Evolutionary conservation across 2,329 filamentous ascomycete species (phyloP).

Genomic region (Diaporthe ampelina): DNA sequence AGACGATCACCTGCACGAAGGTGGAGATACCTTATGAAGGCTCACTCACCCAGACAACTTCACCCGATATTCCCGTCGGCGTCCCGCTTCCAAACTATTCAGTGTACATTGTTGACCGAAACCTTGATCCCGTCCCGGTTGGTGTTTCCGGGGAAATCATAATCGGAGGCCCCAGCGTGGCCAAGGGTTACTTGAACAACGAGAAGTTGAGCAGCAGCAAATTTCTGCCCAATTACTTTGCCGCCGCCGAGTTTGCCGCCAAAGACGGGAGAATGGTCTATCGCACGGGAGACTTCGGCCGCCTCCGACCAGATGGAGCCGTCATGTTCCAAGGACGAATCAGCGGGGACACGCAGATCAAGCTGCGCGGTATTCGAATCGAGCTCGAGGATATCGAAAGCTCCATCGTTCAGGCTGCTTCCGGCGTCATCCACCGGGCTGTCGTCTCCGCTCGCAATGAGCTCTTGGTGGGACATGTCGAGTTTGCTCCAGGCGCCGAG

Average conservation of each 20-base stretch:
- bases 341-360: slow-evolving; percentile 59
- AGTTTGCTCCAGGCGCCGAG: neutral
- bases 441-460: slow-evolving; percentile 28
- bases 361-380: slow-evolving; percentile 51
- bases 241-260: slow-evolving; percentile 30
- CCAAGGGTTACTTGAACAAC: slow-evolving; percentile 54
- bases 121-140: slow-evolving; percentile 48
- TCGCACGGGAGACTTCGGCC: slow-evolving; percentile 57
- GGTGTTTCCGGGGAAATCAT: slow-evolving; percentile 57
- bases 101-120: slow-evolving; percentile 58
- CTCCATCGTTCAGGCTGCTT: slow-evolving; percentile 7
- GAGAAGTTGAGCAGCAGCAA: slow-evolving; percentile 42
- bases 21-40: slow-evolving; percentile 12
- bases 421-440: slow-evolving; percentile 1
- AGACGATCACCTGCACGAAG: slow-evolving; percentile 29
- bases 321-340: slow-evolving; percentile 55
- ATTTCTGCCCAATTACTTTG: slow-evolving; percentile 36
- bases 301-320: slow-evolving; percentile 50
- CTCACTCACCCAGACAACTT: neutral
- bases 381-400: slow-evolving; percentile 54
- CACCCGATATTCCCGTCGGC: slow-evolving; percentile 6
- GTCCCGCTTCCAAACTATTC: slow-evolving; percentile 49
- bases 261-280: slow-evolving; percentile 50
- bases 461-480: slow-evolving; percentile 33
- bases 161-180: slow-evolving; percentile 56